Evolutionary conservation across 805 yeast genomes (phyloP).

Genomic region (Sugiyamaella chiloensis): DNA sequence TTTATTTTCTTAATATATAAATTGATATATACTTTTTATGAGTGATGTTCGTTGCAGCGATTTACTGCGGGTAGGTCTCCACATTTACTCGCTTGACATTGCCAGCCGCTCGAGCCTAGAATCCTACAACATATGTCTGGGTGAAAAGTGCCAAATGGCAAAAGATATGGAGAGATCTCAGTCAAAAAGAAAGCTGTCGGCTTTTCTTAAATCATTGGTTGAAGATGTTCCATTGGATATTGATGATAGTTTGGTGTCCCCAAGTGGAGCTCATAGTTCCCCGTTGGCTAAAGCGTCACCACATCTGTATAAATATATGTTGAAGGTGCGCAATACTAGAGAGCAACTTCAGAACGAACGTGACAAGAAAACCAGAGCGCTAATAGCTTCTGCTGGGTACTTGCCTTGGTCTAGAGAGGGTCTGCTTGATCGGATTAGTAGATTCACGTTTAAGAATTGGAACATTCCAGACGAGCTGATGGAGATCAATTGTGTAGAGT

Average conservation of each 20-base stretch:
- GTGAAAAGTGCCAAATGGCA: no score
- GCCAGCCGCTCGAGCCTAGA: no score
- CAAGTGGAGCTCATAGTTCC: neutral
- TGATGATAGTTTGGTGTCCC: neutral
- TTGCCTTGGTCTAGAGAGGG: constrained; percentile 18
- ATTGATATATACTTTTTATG: no score
- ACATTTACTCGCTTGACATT: no score
- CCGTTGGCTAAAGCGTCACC: neutral
- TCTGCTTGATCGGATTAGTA: constrained; percentile 11
- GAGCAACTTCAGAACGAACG: neutral
- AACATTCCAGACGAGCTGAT: constrained; percentile 6
- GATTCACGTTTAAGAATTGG: constrained; percentile 13
- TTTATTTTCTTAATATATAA: no score
- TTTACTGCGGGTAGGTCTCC: no score
- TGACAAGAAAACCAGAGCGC: neutral
- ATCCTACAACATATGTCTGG: no score
- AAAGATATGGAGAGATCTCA: neutral
- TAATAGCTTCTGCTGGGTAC: neutral
- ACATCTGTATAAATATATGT: neutral
- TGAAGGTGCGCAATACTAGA: neutral
- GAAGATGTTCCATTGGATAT: neutral
- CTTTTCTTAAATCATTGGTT: neutral
- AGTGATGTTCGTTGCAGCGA: no score
- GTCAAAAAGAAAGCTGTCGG: neutral
- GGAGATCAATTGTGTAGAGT: constrained; percentile 9